Evolutionary conservation across 2,329 filamentous ascomycete genomes (phyloP), one percentile per base, ranked within the genome.

Genomic region (Nannizziopsis arthrosporioides): DNA sequence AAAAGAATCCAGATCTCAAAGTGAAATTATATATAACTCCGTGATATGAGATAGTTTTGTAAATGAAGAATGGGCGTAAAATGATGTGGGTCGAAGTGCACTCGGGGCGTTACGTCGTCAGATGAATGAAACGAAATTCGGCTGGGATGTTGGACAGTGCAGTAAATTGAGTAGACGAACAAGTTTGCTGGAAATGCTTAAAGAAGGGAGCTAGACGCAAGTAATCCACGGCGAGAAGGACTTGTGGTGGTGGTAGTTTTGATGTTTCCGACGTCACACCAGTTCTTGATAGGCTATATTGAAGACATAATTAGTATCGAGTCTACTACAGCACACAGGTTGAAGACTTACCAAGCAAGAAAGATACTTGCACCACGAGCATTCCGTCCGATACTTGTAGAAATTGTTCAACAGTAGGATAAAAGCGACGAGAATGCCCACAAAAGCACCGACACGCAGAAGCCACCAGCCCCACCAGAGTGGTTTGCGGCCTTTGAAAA

Each of bases 381-480:
- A 98, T 27, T 76, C 81, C 42, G 80, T 79, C 34, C 61, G 76
- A 63, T 82, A 81, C 54, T 77, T 77, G 68, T 96, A 96, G 63
- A 98, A 98, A 69, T 95, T 92, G 62, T 88, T 81, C 51, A 96
- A 66, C 46, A 98, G 72, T 39, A 95, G 69, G 52, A 94, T 84
- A 63, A 96, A 95, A 1, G 83, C 82, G 36, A 94, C 76, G 32
- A 94, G 73, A 31, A 89, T 84, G n/a, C 81, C 76, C 6, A 94
- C 76, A 44, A 98, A 70, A 18, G 84, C 82, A 0, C 76, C 86
- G 1, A 77, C 85, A 14, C 92, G 78, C 22, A 96, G 75, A 17
- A 94, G 67, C 90, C 90, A 96, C 92, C 92, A 98, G 5, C 72
- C 84, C 92, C 92, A 98, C 92, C 92, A 98, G 6, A 94, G 73